phyloP scores from a whole-genome alignment of 768 basidiomycete species.

The Pulveroboletus ravenelii region DNA sequence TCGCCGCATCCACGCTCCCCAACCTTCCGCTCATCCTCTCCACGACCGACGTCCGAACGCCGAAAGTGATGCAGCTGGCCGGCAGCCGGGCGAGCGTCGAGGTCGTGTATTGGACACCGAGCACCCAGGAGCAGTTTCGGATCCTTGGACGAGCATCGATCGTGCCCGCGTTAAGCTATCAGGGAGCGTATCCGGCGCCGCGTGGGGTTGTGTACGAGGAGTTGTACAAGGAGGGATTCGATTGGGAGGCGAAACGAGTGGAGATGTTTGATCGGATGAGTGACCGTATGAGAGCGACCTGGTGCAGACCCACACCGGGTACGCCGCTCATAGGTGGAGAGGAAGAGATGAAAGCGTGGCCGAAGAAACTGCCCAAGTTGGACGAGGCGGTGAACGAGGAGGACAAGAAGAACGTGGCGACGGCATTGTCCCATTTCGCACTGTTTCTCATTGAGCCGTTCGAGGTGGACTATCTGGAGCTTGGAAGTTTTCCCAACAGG shows the following conservation, averaged over 20 bases:
- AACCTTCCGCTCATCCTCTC: constrained; percentile 57
- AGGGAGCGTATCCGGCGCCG: constrained; percentile 16
- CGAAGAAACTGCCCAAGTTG: constrained; percentile 46
- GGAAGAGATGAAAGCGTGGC: constrained; percentile 62
- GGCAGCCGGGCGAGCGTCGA: constrained; percentile 42
- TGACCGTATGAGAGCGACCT: constrained; percentile 61
- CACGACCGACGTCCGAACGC: constrained; percentile 69
- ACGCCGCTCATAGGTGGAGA: constrained; percentile 44
- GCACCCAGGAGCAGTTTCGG: constrained; percentile 69
- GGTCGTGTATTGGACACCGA: constrained; percentile 69
- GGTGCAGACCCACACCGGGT: constrained; percentile 68
- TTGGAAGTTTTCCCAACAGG: constrained; percentile 52
- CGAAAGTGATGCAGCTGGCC: constrained; percentile 59
- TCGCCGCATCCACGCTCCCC: constrained; percentile 40
- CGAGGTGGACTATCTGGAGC: constrained; percentile 64
- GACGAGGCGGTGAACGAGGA: constrained; percentile 41
- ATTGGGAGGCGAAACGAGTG: constrained; percentile 63
- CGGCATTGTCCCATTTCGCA: constrained; percentile 63
- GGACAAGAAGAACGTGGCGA: constrained; percentile 44
- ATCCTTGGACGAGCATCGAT: constrained; percentile 54
- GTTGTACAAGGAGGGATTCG: constrained; percentile 34
- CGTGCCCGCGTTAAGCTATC: constrained; percentile 47
- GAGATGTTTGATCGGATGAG: constrained; percentile 57
- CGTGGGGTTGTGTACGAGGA: constrained; percentile 31
- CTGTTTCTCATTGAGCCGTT: constrained; percentile 67